Percentiles rank a stretch among this genome's conserved stretches.
phyloP scores from a whole-genome alignment of 139 green algal species.

The Asterochloris erici region DNA sequence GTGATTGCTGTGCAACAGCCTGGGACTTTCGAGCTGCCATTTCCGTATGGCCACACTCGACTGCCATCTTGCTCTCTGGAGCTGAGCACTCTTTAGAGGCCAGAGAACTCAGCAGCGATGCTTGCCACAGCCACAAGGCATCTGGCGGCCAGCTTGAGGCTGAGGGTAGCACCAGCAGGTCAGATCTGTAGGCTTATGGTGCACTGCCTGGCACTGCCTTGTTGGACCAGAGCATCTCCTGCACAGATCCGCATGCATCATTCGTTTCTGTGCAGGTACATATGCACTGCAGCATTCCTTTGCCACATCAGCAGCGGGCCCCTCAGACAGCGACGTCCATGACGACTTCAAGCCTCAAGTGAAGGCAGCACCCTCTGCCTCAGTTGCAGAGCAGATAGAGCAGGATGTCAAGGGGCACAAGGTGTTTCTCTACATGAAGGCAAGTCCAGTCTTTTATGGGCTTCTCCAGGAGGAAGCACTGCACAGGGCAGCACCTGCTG shows the following conservation, averaged over 20 bases:
- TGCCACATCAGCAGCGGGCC: neutral
- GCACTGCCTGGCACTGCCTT: neutral
- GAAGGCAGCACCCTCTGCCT: slow-evolving; percentile 33
- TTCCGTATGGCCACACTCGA: too few species aligned
- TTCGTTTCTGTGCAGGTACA: too few species aligned
- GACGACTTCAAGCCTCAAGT: slow-evolving; percentile 89
- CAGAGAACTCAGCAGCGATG: too few species aligned
- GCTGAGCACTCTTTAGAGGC: too few species aligned
- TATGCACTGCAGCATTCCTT: neutral
- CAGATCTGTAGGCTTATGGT: neutral
- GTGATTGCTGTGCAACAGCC: too few species aligned
- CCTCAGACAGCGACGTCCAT: slow-evolving; percentile 59
- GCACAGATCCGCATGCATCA: neutral
- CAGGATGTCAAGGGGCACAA: slow-evolving; percentile 68
- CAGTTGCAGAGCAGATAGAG: slow-evolving; percentile 52
- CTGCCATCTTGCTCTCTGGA: too few species aligned
- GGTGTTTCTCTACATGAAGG: slow-evolving; percentile 98
- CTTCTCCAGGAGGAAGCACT: neutral
- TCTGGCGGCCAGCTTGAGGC: too few species aligned
- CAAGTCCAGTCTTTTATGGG: neutral
- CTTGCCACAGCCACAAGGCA: too few species aligned
- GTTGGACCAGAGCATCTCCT: neutral
- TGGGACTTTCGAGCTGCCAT: too few species aligned
- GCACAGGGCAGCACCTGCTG: neutral
- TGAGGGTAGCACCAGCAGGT: neutral